A percentile compares a stretch with the other conserved stretches of the same genome.
Conservation (phyloP, 2,329 filamentous ascomycete species). For the Clonostachys rosea region DNA sequence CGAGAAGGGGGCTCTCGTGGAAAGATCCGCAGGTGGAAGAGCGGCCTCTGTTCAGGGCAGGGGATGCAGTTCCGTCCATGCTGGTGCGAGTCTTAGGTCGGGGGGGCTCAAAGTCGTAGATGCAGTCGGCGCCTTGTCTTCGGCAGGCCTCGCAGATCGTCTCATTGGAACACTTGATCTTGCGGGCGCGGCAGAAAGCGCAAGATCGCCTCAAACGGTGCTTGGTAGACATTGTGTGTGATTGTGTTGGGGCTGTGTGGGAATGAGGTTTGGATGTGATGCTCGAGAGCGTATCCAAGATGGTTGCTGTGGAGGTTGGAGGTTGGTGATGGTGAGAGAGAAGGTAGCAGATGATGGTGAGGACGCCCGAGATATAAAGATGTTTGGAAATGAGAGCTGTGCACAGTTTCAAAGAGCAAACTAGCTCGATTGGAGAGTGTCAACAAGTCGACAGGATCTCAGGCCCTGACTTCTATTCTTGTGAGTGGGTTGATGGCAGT, state of each 20-base stretch:
- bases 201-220: slow-evolving; percentile 25
- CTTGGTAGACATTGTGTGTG: slow-evolving; percentile 18
- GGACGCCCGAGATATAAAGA: no score
- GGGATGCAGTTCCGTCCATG: slow-evolving; percentile 15
- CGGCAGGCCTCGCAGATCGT: slow-evolving; percentile 29
- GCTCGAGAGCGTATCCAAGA: no score
- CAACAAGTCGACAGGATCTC: no score
- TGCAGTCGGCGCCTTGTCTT: slow-evolving; percentile 26
- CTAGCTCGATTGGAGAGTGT: no score
- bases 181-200: slow-evolving; percentile 27
- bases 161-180: slow-evolving; percentile 31
- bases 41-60: slow-evolving; percentile 10
- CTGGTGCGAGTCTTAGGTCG: slow-evolving; percentile 18
- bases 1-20: slow-evolving; percentile 11
- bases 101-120: slow-evolving; percentile 27
- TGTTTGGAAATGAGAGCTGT: no score
- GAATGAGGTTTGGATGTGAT: no score
- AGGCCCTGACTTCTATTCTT: no score
- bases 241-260: neutral
- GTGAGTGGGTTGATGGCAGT: no score
- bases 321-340: no score
- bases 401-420: no score
- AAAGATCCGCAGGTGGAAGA: slow-evolving; percentile 15
- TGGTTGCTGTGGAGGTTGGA: no score
- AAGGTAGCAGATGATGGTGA: no score